A percentile compares a stretch with the other conserved stretches of the same genome.
Conservation (phyloP, 129 eudicot species). For the Lonicera japonica region DNA sequence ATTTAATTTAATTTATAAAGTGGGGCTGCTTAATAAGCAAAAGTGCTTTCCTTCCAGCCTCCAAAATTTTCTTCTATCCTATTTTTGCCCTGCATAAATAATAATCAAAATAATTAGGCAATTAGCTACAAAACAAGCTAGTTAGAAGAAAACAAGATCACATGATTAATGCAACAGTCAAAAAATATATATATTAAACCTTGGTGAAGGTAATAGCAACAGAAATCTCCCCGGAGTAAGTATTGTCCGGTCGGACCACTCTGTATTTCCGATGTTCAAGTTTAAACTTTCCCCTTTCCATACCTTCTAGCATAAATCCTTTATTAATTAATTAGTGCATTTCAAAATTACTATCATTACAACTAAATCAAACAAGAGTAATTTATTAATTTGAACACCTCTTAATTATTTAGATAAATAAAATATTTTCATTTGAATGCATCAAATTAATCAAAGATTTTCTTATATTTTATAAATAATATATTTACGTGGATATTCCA, state of each 20-base stretch:
- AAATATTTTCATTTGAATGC: too few relatives aligned
- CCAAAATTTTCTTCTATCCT: too few relatives aligned
- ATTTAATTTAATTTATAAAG: too few relatives aligned
- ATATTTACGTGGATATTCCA: background rate
- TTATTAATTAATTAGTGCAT: background rate
- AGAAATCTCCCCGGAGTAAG: constrained; percentile 20
- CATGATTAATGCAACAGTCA: background rate
- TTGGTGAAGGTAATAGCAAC: constrained; percentile 19
- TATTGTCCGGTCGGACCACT: constrained; percentile 16
- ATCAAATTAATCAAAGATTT: too few relatives aligned
- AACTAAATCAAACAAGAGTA: too few relatives aligned
- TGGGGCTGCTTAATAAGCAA: background rate
- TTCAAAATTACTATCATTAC: background rate
- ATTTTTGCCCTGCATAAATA: too few relatives aligned
- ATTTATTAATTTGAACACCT: too few relatives aligned
- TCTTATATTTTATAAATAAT: background rate
- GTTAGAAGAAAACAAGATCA: background rate
- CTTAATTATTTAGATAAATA: background rate
- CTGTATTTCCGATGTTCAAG: constrained; percentile 8
- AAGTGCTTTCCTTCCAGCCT: too few relatives aligned
- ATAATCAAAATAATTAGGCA: too few relatives aligned
- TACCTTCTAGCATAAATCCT: constrained; percentile 15
- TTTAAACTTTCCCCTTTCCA: constrained; percentile 12
- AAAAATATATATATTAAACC: background rate
- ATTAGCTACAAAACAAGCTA: background rate